Evolutionary conservation across 1,284 basidiomycete genomes (phyloP), one percentile per base, ranked within the genome.

Genomic region (Marasmius fiardii): DNA sequence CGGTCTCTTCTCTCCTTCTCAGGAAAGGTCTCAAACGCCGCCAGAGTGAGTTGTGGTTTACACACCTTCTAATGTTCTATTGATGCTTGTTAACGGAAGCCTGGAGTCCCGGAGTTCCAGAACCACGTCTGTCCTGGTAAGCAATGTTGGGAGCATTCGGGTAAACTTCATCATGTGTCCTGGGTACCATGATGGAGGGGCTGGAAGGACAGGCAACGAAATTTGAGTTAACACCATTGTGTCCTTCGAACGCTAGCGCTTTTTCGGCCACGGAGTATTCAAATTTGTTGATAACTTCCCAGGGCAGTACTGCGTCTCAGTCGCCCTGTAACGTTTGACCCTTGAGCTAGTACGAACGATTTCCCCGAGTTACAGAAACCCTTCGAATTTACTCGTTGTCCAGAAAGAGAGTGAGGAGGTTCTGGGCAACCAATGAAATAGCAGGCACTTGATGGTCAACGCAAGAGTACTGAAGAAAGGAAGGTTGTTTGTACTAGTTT

Each of bases 131-230:
- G 91, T 95, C 61, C 85, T 86, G 49, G 83, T 83, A 45, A 97
- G 79, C 55, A 93, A 76, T 43, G 81, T 74, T 11, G 93, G 91
- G 35, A 97, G 79, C 70, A 85, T 82, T 59, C 86, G 82, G 54
- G 89, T 81, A 63, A 95, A 96, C 67, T 88, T 82, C 70, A 88
- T 88, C 96, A 98, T 99, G 74, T 99, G 96, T 10, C 97, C 96
- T 24, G 93, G 91, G 71, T 92, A 97, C 95, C 95, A 98, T 75
- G 93, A 95, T 52, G 92, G 90, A n/a, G 93, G 85, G 50, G 74
- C 70, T 49, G 90, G 88, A 43, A 92, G 75, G 52, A 71, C 65
- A 59, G 88, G 87, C 61, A 79, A 71, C 34, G 74, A 71, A 56
- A 84, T 70, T 60, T 75, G 72, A 56, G 71, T 67, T 60, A 80